phyloP scores from a whole-genome alignment of 2,329 filamentous ascomycete genomes.

The Fusarium protoensiforme region DNA sequence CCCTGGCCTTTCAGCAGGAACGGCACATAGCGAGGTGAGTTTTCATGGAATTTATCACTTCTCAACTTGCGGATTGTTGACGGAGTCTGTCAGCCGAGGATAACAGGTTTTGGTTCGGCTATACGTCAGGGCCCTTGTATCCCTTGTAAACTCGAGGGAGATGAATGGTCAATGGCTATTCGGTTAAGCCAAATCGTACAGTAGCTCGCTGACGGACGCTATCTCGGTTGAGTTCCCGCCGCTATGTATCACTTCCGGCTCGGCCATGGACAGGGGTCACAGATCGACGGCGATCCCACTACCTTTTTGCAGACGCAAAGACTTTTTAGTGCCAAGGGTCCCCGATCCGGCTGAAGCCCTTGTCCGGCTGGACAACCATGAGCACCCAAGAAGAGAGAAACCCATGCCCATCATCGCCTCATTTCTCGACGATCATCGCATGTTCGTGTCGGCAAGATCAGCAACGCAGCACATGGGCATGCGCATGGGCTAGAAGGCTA shows the following conservation, averaged over 20 bases:
- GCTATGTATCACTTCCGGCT: neutral
- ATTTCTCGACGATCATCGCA: neutral
- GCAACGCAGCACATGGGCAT: neutral
- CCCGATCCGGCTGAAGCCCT: conserved; percentile 1
- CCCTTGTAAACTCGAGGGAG: neutral
- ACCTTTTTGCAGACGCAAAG: conserved; percentile 7
- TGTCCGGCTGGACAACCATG: conserved; percentile 1
- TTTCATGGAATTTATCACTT: conserved; percentile 4
- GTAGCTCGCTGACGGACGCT: conserved; percentile 10
- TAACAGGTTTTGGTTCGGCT: neutral
- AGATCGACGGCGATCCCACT: conserved; percentile 24
- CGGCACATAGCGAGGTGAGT: neutral
- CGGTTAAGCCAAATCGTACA: conserved; percentile 1
- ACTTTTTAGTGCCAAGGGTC: conserved; percentile 4
- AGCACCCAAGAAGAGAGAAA: neutral
- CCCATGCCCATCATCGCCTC: neutral
- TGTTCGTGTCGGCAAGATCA: neutral
- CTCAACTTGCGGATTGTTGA: neutral
- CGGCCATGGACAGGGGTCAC: conserved; percentile 1
- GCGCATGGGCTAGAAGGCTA: neutral
- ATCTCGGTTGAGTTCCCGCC: conserved; percentile 10
- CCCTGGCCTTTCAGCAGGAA: neutral
- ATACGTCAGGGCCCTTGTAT: neutral
- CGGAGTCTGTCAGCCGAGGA: neutral
- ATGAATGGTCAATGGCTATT: conserved; percentile 5